These are phyloP conservation scores for Hanseniaspora singularis DNA, from an alignment of 805 yeast genomes.

Conservation along the genomic window DNA sequence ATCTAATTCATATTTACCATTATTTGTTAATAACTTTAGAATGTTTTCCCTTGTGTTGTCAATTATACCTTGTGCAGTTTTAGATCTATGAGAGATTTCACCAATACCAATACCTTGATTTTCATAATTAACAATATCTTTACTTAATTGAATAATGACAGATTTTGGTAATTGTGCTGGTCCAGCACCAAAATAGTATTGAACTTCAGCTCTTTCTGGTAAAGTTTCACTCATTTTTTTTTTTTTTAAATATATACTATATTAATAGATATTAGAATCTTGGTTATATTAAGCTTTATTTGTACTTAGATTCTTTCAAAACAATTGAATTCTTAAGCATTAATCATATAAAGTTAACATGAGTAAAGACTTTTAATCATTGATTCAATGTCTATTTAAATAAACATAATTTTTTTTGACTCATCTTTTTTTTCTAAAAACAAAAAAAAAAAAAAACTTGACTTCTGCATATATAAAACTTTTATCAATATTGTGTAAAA, in stretches of 20 bases:
- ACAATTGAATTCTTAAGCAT: too few species aligned
- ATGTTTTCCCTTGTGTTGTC: slow-evolving; percentile 63
- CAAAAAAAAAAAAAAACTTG: too few species aligned
- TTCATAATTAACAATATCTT: slow-evolving; percentile 63
- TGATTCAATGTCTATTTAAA: too few species aligned
- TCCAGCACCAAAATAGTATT: slow-evolving; percentile 94
- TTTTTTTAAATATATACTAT: neutral
- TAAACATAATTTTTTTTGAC: too few species aligned
- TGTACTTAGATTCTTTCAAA: neutral
- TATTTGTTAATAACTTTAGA: slow-evolving; percentile 33
- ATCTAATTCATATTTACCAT: slow-evolving; percentile 28
- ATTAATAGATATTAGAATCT: neutral
- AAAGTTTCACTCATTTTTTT: neutral
- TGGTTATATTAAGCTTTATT: neutral
- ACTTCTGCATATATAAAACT: too few species aligned
- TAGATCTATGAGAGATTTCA: slow-evolving; percentile 91
- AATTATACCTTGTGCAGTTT: slow-evolving; percentile 65
- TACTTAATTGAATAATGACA: slow-evolving; percentile 80
- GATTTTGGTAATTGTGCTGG: slow-evolving; percentile 83
- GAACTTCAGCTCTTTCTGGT: slow-evolving; percentile 23
- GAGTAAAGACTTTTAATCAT: too few species aligned
- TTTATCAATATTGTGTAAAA: too few species aligned
- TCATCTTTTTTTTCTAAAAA: too few species aligned
- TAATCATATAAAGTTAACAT: too few species aligned
- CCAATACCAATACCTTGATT: slow-evolving; percentile 75